Percentiles rank a stretch among this genome's conserved stretches.
Evolutionary conservation across 768 basidiomycete genomes (phyloP).

Genomic region (Pleurotus ostreatus): DNA sequence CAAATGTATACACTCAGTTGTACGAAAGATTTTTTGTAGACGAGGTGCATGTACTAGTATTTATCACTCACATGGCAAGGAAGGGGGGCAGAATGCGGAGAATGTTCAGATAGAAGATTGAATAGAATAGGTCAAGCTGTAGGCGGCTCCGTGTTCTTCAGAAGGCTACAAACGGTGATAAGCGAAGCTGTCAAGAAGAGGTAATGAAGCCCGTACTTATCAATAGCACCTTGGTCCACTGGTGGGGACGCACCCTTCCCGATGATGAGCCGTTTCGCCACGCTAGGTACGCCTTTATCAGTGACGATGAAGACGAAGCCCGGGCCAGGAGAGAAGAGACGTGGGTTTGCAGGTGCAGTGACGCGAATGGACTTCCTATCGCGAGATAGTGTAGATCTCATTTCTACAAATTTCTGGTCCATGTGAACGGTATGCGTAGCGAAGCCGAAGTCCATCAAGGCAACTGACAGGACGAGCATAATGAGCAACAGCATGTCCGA

Average conservation of each 20-base stretch:
- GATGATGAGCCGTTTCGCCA: conserved; percentile 27
- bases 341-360: conserved; percentile 29
- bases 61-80: too few species aligned
- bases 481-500: background rate
- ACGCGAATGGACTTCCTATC: conserved; percentile 28
- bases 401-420: conserved; percentile 32
- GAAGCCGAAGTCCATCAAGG: conserved; percentile 38
- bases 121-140: too few species aligned
- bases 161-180: too few species aligned
- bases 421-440: conserved; percentile 38
- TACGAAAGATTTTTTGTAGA: too few species aligned
- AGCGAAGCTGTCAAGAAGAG: too few species aligned
- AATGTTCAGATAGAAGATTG: too few species aligned
- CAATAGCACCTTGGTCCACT: conserved; percentile 16
- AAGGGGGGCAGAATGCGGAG: too few species aligned
- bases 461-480: conserved; percentile 19
- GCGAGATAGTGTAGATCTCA: conserved; percentile 26
- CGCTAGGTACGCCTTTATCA: conserved; percentile 28
- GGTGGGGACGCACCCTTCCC: conserved; percentile 34
- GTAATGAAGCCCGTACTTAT: background rate
- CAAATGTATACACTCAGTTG: too few species aligned
- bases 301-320: conserved; percentile 30
- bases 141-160: too few species aligned
- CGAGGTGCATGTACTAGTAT: too few species aligned
- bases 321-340: conserved; percentile 36